Base-by-base conservation (phyloP, 768 basidiomycete species). In the Crepidotus variabilis region DNA sequence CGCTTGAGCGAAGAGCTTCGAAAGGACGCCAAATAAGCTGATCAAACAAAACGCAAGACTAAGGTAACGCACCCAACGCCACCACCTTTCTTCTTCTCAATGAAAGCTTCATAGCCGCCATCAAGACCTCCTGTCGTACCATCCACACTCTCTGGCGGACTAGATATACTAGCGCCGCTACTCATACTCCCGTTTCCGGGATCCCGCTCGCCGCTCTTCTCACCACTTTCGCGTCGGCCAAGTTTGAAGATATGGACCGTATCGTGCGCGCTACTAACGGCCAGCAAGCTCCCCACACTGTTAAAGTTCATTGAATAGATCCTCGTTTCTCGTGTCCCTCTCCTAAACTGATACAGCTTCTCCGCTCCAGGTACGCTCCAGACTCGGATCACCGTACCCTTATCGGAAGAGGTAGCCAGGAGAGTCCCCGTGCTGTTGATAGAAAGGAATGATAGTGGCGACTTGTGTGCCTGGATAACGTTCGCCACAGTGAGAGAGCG, bases 241-340 rank as follows among this genome's bases (percentile, higher is more conserved):
- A 98, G 78, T 72, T 92, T 93, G 77, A 96, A 99, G 35, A 99
- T 88, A 70, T 99, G 97, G 13, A 99, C 94, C 11, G 96, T 98
- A 60, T 93, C 95, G 58, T 93, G 91, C 51, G 92, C 95, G 9
- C 86, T 88, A 66, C 89, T 91, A 18, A 98, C 95, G 1, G 91
- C 93, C 13, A 98, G 73, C n/a, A 99, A 68, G 5, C 86, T 86
- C 13, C 85, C 85, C 33, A 91, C 84, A 2, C 83, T 66, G 66
- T 99, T 99, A 72, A 98, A 98, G 61, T 74, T 78, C 64, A 82
- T 78, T 18, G 86, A 88, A 61, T 89, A 91, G 61, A 99, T 98
- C 67, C 78, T 78, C 14, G 94, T 85, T 61, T 90, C 91, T 28
- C 93, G 79, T 39, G 90, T 92, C 6, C 97, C 97, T 47, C 97